Evolutionary conservation across 805 yeast species (phyloP).

Genomic region (Blastobotrys mokoenaii): DNA sequence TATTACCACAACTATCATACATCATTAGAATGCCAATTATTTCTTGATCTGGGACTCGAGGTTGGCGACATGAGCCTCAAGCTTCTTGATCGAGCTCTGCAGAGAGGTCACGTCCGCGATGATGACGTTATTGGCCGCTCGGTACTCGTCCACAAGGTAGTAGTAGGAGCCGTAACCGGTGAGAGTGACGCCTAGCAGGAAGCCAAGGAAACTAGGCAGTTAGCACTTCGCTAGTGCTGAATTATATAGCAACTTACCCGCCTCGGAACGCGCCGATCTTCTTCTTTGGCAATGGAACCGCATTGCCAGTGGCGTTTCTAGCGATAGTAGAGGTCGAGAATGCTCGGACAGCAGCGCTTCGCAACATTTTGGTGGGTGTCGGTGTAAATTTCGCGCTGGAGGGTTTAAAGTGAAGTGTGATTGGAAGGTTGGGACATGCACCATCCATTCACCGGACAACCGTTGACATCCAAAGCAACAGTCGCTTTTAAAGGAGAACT

Average conservation of each 20-base stretch:
- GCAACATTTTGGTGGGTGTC: too few species aligned
- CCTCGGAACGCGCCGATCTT: constrained; percentile 38
- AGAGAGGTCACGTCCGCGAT: constrained; percentile 67
- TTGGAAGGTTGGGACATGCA: too few species aligned
- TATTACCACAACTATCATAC: not conserved
- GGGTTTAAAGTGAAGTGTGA: too few species aligned
- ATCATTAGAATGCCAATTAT: not conserved
- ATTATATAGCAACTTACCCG: constrained; percentile 24
- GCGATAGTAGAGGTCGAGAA: too few species aligned
- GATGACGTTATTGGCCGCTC: constrained; percentile 60
- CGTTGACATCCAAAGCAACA: too few species aligned
- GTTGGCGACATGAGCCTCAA: constrained; percentile 55
- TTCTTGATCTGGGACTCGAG: constrained; percentile 13
- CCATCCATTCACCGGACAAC: too few species aligned
- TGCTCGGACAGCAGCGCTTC: too few species aligned
- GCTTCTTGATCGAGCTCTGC: constrained; percentile 55
- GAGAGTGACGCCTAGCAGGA: constrained; percentile 63
- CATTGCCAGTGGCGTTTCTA: not conserved
- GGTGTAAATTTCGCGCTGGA: too few species aligned
- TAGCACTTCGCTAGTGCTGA: not conserved
- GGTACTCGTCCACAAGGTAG: constrained; percentile 71
- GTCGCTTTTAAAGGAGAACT: too few species aligned
- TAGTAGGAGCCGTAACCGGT: constrained; percentile 74
- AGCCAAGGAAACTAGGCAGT: constrained; percentile 50
- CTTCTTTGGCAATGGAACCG: constrained; percentile 7